Conservation (phyloP, 2,329 filamentous ascomycete genomes). For the Cytospora schulzeri region DNA sequence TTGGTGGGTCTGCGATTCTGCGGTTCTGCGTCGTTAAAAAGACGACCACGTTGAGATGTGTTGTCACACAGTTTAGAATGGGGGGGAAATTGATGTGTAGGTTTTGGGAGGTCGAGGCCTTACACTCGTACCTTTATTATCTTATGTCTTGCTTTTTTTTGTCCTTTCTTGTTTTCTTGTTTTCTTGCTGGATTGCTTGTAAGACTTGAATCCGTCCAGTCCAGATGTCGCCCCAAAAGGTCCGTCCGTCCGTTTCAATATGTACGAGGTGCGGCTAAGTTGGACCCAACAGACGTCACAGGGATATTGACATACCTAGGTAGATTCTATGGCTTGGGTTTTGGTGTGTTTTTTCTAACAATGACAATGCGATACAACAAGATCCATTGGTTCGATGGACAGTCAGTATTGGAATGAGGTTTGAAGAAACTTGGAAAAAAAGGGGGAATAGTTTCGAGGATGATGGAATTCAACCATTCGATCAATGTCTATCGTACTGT, state of each 20-base stretch:
- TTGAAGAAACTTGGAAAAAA: background rate
- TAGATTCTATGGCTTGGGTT: background rate
- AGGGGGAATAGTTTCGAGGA: background rate
- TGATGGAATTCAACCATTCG: background rate
- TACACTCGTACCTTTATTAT: background rate
- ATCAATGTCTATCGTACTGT: background rate
- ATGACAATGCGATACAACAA: background rate
- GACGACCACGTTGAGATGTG: slow-evolving; percentile 2
- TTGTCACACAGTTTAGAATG: slow-evolving; percentile 1
- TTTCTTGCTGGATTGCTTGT: slow-evolving; percentile 1
- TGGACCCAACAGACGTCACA: slow-evolving; percentile 4
- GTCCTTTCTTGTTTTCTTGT: background rate
- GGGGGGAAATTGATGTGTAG: slow-evolving; percentile 3
- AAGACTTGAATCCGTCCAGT: slow-evolving; percentile 7
- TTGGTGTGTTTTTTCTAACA: background rate
- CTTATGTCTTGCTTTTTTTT: background rate
- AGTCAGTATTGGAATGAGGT: background rate
- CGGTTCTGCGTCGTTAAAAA: slow-evolving; percentile 7
- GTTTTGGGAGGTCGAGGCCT: background rate
- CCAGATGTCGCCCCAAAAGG: background rate
- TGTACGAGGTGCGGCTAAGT: background rate
- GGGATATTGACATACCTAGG: slow-evolving; percentile 6
- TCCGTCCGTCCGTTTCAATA: background rate
- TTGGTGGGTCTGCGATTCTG: slow-evolving; percentile 15
- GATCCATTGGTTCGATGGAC: background rate